Conservation (phyloP, 78 protist genomes). For the Dictyostelium brefeldianum region DNA sequence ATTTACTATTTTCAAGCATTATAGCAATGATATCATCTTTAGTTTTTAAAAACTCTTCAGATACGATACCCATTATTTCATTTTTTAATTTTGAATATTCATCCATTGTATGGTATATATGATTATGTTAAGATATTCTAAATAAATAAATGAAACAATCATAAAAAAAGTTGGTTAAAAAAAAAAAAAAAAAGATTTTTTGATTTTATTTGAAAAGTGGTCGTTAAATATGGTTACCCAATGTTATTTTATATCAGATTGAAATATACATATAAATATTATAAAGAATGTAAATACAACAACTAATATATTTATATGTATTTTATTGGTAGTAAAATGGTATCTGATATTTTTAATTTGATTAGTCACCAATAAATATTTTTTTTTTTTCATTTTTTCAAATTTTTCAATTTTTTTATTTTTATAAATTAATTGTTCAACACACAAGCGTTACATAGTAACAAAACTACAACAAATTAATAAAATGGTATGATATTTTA, state of each 20-base stretch:
- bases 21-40: background rate
- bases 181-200: too few species aligned
- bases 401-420: background rate
- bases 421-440: background rate
- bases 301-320: too few species aligned
- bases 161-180: too few species aligned
- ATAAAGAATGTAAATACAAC: too few species aligned
- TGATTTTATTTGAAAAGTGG: background rate
- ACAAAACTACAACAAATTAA: background rate
- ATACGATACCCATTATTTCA: background rate
- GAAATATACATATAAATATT: too few species aligned
- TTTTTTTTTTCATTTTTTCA: background rate
- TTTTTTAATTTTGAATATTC: background rate
- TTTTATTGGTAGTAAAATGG: too few species aligned
- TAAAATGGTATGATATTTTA: background rate
- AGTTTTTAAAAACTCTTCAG: constrained; percentile 1
- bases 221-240: background rate
- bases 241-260: background rate
- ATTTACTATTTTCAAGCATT: background rate
- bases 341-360: too few species aligned
- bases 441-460: background rate
- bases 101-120: too few species aligned
- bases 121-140: too few species aligned
- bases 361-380: too few species aligned
- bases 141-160: background rate